Percentiles rank a stretch among this genome's conserved stretches.
phyloP scores from a whole-genome alignment of 2,329 filamentous ascomycete genomes.

The Clonostachys rosea region DNA sequence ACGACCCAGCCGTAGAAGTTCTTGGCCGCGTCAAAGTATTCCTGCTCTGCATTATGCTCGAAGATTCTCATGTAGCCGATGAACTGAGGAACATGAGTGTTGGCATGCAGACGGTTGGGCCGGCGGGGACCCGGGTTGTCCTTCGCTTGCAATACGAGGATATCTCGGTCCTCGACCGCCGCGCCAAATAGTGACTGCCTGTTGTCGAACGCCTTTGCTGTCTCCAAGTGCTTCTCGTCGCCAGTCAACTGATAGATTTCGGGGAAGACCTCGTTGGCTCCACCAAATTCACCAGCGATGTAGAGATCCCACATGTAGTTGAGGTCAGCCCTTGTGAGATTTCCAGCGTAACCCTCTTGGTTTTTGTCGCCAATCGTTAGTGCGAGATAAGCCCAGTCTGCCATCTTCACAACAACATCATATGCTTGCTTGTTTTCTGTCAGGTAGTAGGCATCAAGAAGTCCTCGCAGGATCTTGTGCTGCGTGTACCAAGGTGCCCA shows the following conservation, averaged over 20 bases:
- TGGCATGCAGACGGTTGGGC: constrained; percentile 18
- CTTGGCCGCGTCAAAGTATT: constrained; percentile 19
- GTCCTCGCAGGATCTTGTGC: constrained; percentile 23
- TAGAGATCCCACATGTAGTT: constrained; percentile 27
- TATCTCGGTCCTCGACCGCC: constrained; percentile 18
- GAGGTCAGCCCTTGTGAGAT: constrained; percentile 20
- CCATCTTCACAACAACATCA: constrained; percentile 19
- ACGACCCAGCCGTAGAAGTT: constrained; percentile 25
- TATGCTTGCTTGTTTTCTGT: constrained; percentile 21
- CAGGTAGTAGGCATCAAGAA: constrained; percentile 25
- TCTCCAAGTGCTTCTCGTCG: constrained; percentile 16
- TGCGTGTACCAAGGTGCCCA: constrained; percentile 26
- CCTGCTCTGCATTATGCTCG: constrained; percentile 17
- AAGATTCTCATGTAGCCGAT: constrained; percentile 20
- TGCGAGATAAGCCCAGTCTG: constrained; percentile 23
- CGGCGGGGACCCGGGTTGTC: constrained; percentile 19
- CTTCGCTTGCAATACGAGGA: constrained; percentile 16
- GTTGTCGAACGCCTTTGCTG: constrained; percentile 22
- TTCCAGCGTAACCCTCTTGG: constrained; percentile 18
- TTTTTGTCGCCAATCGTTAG: constrained; percentile 23
- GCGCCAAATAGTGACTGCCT: constrained; percentile 20
- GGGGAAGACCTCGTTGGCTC: constrained; percentile 22
- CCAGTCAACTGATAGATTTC: constrained; percentile 22
- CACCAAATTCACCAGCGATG: constrained; percentile 22
- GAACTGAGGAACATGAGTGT: constrained; percentile 22